A percentile compares a stretch with the other conserved stretches of the same genome.
phyloP scores from a whole-genome alignment of 306 rosid species.

The Gastrolobium villosum region DNA sequence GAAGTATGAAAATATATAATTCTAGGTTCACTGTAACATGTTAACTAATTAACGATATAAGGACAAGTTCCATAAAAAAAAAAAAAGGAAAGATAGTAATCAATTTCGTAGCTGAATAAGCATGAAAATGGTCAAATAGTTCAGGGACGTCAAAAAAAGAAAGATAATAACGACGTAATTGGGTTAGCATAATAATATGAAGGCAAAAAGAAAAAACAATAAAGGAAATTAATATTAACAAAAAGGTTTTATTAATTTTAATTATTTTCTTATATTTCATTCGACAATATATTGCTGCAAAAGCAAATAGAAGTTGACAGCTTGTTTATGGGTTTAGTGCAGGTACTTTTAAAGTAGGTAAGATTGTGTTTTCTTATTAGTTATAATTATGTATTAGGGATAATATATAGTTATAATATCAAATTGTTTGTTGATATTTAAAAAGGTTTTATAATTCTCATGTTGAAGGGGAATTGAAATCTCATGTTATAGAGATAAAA shows the following conservation, averaged over 20 bases:
- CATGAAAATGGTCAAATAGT: background rate
- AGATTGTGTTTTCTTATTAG: no score
- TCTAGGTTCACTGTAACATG: no score
- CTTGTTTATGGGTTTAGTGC: background rate
- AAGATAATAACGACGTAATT: background rate
- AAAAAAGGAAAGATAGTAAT: background rate
- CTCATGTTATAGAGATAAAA: no score
- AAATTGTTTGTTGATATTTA: no score
- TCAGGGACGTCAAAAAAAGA: background rate
- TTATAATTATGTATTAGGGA: no score
- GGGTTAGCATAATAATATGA: background rate
- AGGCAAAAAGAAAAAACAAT: background rate
- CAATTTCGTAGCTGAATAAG: background rate
- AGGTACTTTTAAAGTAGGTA: no score
- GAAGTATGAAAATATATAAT: no score
- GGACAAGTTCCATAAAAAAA: background rate
- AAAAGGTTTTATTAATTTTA: background rate
- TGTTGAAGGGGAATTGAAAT: no score
- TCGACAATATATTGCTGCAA: background rate
- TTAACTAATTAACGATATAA: background rate
- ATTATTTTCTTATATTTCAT: background rate
- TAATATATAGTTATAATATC: no score
- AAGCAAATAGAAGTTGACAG: constrained; percentile 15
- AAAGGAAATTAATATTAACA: background rate
- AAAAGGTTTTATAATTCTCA: no score